Conservation (phyloP, 2,329 filamentous ascomycete species). For the Fusarium sp. region DNA sequence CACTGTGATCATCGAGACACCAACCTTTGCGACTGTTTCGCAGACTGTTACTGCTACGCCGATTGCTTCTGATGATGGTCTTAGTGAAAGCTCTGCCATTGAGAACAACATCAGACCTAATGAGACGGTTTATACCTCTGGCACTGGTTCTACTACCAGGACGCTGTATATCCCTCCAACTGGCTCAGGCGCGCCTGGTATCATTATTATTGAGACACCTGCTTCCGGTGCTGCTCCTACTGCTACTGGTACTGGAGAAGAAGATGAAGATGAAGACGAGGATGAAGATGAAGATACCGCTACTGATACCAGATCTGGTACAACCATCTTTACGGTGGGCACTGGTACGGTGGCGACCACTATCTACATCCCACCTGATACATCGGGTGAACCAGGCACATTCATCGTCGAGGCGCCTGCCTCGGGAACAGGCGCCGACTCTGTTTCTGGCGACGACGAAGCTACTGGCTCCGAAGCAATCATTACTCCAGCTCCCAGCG, state of each 20-base stretch:
- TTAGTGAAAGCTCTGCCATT: background rate
- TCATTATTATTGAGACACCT: constrained; percentile 5
- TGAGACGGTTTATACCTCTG: background rate
- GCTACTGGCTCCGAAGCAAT: background rate
- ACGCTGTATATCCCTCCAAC: constrained; percentile 6
- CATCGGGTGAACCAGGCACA: background rate
- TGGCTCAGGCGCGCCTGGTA: background rate
- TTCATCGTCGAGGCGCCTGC: constrained; percentile 3
- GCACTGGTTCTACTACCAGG: background rate
- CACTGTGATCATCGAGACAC: constrained; percentile 16
- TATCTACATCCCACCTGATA: background rate
- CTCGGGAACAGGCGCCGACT: background rate
- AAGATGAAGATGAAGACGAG: background rate
- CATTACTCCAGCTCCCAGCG: background rate
- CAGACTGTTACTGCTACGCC: background rate
- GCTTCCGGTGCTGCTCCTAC: accelerated
- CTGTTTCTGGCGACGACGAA: background rate
- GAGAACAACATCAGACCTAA: background rate
- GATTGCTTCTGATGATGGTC: background rate
- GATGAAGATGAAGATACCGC: accelerated
- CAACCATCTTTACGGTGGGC: background rate
- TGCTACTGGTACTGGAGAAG: background rate
- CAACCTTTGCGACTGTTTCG: background rate
- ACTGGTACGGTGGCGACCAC: background rate
- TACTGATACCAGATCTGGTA: background rate